phyloP scores from a whole-genome alignment of 2,329 filamentous ascomycete genomes.

The Hypoxylon sp. region DNA sequence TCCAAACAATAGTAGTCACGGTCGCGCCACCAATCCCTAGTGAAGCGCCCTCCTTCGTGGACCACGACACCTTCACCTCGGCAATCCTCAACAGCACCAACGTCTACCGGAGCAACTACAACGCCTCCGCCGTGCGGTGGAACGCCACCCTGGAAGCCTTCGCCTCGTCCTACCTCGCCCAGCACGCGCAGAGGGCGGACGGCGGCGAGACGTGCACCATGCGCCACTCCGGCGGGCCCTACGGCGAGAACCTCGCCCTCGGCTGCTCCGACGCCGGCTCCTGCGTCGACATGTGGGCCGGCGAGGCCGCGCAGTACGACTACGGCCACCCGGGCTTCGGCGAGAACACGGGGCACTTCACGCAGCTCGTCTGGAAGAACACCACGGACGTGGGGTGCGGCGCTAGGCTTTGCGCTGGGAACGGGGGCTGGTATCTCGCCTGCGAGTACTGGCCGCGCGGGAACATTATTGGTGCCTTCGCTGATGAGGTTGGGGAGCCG shows the following conservation, averaged over 20 bases:
- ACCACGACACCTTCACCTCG: conserved; percentile 57
- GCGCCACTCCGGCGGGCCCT: conserved; percentile 70
- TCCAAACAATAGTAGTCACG: conserved; percentile 50
- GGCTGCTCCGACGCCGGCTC: conserved; percentile 71
- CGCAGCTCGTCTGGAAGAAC: conserved; percentile 77
- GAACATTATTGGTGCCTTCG: conserved; percentile 69
- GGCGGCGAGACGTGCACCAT: conserved; percentile 59
- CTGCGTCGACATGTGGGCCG: conserved; percentile 75
- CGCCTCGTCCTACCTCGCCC: conserved; percentile 63
- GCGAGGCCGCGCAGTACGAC: conserved; percentile 70
- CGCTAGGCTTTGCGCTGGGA: conserved; percentile 56
- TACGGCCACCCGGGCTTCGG: conserved; percentile 68
- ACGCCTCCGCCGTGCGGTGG: conserved; percentile 70
- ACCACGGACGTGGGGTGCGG: conserved; percentile 71
- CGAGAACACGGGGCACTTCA: conserved; percentile 76
- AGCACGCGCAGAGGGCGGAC: conserved; percentile 17
- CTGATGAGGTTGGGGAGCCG: conserved; percentile 57
- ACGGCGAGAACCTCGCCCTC: conserved; percentile 80
- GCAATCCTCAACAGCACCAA: conserved; percentile 77
- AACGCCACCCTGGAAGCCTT: conserved; percentile 71
- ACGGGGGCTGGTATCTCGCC: conserved; percentile 72
- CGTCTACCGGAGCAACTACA: conserved; percentile 72
- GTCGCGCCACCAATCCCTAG: conserved; percentile 44
- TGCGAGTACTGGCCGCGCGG: conserved; percentile 78
- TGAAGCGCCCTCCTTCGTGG: conserved; percentile 51